Percentiles rank a stretch among this genome's conserved stretches.
These are phyloP conservation scores for Ocimum tenuiflorum DNA, from an alignment of 257 asterid species.

Conservation along the genomic window DNA sequence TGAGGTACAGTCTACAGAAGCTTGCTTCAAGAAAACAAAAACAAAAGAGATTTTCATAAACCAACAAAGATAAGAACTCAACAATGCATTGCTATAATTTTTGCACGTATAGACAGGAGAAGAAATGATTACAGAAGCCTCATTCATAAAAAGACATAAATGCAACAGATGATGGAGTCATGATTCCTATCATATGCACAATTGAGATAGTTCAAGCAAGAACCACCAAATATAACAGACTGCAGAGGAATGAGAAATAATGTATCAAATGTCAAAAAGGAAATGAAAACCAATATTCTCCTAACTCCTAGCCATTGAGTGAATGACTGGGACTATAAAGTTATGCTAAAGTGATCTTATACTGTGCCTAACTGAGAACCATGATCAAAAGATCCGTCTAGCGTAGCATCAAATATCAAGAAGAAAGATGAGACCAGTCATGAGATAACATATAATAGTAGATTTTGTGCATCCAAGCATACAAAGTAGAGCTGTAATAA, in stretches of 20 bases:
- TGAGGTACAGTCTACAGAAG: too few relatives aligned
- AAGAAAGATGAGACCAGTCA: background rate
- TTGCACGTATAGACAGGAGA: slow-evolving; percentile 9
- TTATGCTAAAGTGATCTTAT: background rate
- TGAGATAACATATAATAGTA: background rate
- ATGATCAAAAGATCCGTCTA: background rate
- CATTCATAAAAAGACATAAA: background rate
- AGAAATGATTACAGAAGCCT: background rate
- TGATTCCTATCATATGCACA: background rate
- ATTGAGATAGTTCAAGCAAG: background rate
- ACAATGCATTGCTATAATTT: background rate
- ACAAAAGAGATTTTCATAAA: background rate
- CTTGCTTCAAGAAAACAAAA: too few relatives aligned
- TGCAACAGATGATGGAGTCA: background rate
- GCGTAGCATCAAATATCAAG: background rate
- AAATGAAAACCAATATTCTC: too few relatives aligned
- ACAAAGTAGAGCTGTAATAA: background rate
- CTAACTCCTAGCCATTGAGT: background rate
- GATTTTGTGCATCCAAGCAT: background rate
- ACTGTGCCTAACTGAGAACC: background rate
- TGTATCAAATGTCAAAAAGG: background rate
- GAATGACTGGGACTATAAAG: background rate
- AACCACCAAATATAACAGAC: background rate
- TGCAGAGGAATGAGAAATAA: background rate
- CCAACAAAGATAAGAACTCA: slow-evolving; percentile 4